These are phyloP conservation scores for Rosellinia necatrix DNA, from an alignment of 2,329 filamentous ascomycete genomes.

Conservation along the genomic window DNA sequence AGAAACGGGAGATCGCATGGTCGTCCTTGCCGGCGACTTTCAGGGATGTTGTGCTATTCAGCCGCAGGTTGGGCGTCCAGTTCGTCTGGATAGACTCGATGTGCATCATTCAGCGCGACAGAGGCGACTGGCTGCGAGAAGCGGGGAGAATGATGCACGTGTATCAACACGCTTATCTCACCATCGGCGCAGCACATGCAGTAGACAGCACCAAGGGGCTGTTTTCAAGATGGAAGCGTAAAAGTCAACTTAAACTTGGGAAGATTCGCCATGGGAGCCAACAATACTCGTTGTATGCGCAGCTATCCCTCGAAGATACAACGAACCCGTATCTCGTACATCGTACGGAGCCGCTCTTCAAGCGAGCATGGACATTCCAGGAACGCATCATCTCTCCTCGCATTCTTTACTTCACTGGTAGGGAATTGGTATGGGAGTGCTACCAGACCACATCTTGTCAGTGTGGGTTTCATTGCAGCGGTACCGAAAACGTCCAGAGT, in stretches of 20 bases:
- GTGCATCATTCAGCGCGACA: conserved; percentile 6
- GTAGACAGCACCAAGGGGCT: conserved; percentile 1
- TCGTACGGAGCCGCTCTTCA: background rate
- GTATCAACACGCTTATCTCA: conserved; percentile 1
- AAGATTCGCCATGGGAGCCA: background rate
- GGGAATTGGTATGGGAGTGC: conserved; percentile 24
- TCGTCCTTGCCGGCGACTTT: conserved; percentile 1
- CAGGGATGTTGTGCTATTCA: background rate
- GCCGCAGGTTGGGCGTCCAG: background rate
- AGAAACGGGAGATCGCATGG: conserved; percentile 1
- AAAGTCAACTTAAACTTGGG: background rate
- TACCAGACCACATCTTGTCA: conserved; percentile 12
- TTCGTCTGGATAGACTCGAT: conserved; percentile 5
- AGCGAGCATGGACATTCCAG: conserved; percentile 10
- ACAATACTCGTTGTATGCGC: background rate
- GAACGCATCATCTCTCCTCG: conserved; percentile 27
- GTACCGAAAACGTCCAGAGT: background rate
- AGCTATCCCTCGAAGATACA: background rate
- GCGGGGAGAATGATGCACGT: conserved; percentile 4
- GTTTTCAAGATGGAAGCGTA: background rate
- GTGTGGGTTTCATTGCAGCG: conserved; percentile 13
- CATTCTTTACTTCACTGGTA: conserved; percentile 19
- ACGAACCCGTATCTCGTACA: conserved; percentile 1
- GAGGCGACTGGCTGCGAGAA: background rate
- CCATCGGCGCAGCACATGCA: conserved; percentile 2